Conservation (phyloP, 176 grass and related monocot genomes). For the Hordeum vulgare region DNA sequence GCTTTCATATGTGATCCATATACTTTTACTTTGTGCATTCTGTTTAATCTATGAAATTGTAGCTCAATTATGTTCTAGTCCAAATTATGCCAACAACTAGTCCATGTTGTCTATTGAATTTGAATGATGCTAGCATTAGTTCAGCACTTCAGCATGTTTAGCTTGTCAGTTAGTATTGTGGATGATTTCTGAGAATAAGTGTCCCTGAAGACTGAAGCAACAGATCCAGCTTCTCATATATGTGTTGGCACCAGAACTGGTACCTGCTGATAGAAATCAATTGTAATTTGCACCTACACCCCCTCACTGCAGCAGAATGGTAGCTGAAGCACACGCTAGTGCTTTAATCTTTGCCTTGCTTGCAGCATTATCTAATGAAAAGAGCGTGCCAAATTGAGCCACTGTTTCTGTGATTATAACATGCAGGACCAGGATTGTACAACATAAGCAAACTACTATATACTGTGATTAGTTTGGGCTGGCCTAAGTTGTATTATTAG, state of each 20-base stretch:
- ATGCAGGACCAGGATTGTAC: not conserved
- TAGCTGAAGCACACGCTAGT: not conserved
- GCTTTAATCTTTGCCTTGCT: not conserved
- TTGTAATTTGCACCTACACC: not conserved
- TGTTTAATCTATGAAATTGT: not conserved
- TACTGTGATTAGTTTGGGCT: conserved; percentile 6
- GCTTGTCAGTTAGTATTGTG: not conserved
- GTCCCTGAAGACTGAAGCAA: not conserved
- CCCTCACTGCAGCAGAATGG: not conserved
- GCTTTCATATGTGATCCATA: not conserved
- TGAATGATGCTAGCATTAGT: not conserved
- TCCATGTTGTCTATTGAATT: not conserved
- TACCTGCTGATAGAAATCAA: not conserved
- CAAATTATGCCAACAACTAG: not conserved
- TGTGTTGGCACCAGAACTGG: not conserved
- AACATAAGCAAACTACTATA: not conserved
- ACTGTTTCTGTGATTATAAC: not conserved
- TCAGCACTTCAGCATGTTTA: not conserved
- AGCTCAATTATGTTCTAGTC: not conserved
- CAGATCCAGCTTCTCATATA: not conserved
- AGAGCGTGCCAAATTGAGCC: not conserved
- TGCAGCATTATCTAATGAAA: not conserved
- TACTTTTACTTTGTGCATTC: not conserved
- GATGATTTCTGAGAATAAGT: not conserved
- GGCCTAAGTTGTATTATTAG: not conserved